phyloP scores from a whole-genome alignment of 2,329 filamentous ascomycete genomes.

The Rutstroemia sp. region DNA sequence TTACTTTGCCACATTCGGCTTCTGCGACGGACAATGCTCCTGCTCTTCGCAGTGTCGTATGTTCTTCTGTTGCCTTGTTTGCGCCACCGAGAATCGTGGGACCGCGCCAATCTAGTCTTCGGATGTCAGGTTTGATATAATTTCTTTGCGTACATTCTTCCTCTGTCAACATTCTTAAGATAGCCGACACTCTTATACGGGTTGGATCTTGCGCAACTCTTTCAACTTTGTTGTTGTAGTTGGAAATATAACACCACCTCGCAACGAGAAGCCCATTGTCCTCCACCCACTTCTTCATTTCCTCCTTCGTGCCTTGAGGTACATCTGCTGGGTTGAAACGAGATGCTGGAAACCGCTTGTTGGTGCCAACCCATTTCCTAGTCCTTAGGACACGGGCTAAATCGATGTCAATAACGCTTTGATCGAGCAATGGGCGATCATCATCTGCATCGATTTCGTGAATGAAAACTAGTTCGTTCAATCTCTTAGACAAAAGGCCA shows the following conservation, averaged over 20 bases:
- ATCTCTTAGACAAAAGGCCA: constrained; percentile 30
- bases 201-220: not conserved
- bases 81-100: constrained; percentile 35
- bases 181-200: not conserved
- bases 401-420: constrained; percentile 37
- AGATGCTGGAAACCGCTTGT: constrained; percentile 39
- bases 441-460: constrained; percentile 34
- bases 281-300: constrained; percentile 5
- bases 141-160: not conserved
- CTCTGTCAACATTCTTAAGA: not conserved
- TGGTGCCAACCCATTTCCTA: constrained; percentile 46
- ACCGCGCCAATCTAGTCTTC: constrained; percentile 32
- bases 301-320: not conserved
- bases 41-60: constrained; percentile 7
- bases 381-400: constrained; percentile 33
- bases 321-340: constrained; percentile 7
- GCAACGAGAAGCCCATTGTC: constrained; percentile 4
- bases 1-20: not conserved
- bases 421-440: constrained; percentile 24
- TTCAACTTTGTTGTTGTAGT: not conserved
- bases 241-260: not conserved
- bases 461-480: constrained; percentile 40
- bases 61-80: constrained; percentile 16
- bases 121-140: not conserved
- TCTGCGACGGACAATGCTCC: not conserved